Conservation (phyloP, 2,329 filamentous ascomycete species). For the Diatrype stigma region DNA sequence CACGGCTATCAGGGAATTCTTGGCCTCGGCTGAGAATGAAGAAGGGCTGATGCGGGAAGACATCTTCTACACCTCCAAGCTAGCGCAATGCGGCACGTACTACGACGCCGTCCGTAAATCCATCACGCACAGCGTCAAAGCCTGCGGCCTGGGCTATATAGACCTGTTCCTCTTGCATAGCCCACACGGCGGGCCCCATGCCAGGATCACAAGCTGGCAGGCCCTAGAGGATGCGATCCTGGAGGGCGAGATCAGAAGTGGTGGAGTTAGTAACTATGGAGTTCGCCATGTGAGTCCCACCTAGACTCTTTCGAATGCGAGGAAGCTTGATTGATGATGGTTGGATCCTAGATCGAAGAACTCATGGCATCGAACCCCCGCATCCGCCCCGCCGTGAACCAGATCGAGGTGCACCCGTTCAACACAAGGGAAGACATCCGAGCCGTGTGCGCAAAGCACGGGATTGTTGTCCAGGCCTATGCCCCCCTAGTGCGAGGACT, state of each 20-base stretch:
- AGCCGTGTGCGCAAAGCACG: constrained; percentile 59
- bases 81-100: constrained; percentile 58
- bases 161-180: constrained; percentile 78
- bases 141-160: constrained; percentile 67
- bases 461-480: constrained; percentile 73
- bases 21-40: constrained; percentile 43
- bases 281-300: constrained; percentile 65
- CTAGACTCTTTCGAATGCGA: too few species aligned
- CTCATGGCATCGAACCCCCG: constrained; percentile 59
- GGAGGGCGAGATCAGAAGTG: constrained; percentile 65
- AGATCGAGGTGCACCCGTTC: constrained; percentile 81
- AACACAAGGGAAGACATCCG: constrained; percentile 68
- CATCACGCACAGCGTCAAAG: constrained; percentile 61
- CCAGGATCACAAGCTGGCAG: constrained; percentile 68
- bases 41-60: constrained; percentile 58
- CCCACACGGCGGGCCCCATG: constrained; percentile 68
- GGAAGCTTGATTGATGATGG: too few species aligned
- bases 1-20: constrained; percentile 56
- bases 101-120: constrained; percentile 66
- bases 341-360: constrained; percentile 56
- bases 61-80: constrained; percentile 77
- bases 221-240: constrained; percentile 73
- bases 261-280: constrained; percentile 76
- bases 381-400: constrained; percentile 67
- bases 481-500: constrained; percentile 70